Evolutionary conservation across 1,139 yeast species (phyloP), one percentile per base, ranked within the genome.

Genomic region (Suhomyces bokatorum): DNA sequence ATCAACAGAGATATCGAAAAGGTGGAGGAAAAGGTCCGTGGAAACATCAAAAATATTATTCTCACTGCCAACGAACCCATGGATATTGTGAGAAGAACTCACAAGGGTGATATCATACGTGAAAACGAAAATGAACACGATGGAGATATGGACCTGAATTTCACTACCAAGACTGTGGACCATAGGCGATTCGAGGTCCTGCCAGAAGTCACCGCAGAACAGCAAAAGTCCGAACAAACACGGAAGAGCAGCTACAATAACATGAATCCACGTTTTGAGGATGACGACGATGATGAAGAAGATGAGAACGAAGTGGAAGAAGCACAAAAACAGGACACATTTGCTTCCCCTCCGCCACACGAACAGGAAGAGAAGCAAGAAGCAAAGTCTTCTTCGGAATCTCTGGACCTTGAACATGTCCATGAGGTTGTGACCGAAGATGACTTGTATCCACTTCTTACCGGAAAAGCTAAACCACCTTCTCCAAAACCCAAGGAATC

Each of bases 91-190:
- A 75, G 90, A 53, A 72, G 88, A 56, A 87, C 96, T 2, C 96
- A 87, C 59, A 87, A 86, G 60, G 96, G 96, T 27, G 97, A 89
- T 50, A 93, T 87, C 55, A 64, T 86, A 33, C 34, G 58, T 20
- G 58, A 55, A 42, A 53, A 75, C 42, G 64, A 65, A 31, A 59
- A 63, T 39, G 57, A 61, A 29, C 58, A 57, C 35, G 59, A 54
- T 24, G 53, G 54, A 11, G 66, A 63, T 12, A 60, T 62, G 35
- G 71, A 67, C 39, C 62, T 59, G 28, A 62, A 60, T 42, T 68
- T 75, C 22, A 67, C 72, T 26, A 67, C 74, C 42, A 62, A 68
- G 39, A 66, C 75, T 34, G 70, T 75, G 35, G 80, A 73, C 52
- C 78, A 76, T 55, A 55, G 77, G 37, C 54, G 67, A 14, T 70